Evolutionary conservation across 805 yeast species (phyloP).

Genomic region (Spathaspora passalidarum): DNA sequence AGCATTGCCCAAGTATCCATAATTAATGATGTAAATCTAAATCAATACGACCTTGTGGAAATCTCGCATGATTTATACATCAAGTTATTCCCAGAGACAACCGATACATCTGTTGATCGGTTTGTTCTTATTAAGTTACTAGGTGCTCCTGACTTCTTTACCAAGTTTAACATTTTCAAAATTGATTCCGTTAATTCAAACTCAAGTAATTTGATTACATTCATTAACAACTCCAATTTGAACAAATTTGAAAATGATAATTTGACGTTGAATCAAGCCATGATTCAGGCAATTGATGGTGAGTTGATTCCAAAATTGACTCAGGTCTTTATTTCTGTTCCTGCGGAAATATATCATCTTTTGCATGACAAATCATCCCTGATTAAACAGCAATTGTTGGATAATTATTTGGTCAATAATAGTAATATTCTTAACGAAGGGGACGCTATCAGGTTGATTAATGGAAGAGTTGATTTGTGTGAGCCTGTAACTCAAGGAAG

Average conservation of each 20-base stretch:
- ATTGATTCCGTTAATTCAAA: conserved; percentile 28
- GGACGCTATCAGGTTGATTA: conserved; percentile 39
- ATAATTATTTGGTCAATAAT: conserved; percentile 17
- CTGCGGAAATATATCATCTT: conserved; percentile 36
- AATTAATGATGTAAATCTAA: conserved; percentile 26
- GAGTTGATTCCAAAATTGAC: conserved; percentile 37
- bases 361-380: conserved; percentile 28
- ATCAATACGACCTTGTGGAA: conserved; percentile 25
- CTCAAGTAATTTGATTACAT: conserved; percentile 29
- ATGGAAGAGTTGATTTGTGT: conserved; percentile 55
- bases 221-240: conserved; percentile 38
- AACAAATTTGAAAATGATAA: conserved; percentile 27
- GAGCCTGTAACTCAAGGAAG: conserved; percentile 76
- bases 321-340: conserved; percentile 47
- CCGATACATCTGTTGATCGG: conserved; percentile 8
- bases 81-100: conserved; percentile 27
- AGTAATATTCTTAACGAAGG: conserved; percentile 38
- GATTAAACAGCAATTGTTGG: conserved; percentile 32
- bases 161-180: conserved; percentile 30
- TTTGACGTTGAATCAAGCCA: conserved; percentile 40
- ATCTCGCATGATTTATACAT: conserved; percentile 32
- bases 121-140: conserved; percentile 35
- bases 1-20: conserved; percentile 19
- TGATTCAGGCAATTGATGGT: conserved; percentile 31
- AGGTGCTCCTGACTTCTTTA: conserved; percentile 39